Evolutionary conservation across 768 basidiomycete species (phyloP), one percentile per base, ranked within the genome.

Genomic region (Psilocybe cyanescens): DNA sequence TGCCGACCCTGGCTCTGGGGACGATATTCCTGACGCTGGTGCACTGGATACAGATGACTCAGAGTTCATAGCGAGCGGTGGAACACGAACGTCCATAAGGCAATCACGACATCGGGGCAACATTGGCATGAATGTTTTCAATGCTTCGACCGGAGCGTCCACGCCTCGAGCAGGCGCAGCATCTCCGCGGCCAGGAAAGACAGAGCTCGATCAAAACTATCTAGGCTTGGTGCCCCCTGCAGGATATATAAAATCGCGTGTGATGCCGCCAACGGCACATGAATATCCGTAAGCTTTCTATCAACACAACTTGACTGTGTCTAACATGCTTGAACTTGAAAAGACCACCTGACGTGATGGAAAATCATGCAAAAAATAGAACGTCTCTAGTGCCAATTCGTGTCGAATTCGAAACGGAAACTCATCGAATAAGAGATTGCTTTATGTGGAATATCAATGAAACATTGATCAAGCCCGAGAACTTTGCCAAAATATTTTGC

Each of bases 391-490:
- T 99, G 11, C 97, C 97, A 3, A 94, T 99, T 60, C 92, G 94
- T 49, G 92, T 99, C 55, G 96, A 99, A 67, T 88, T 99, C 68
- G 96, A 98, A 71, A 94, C 91, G 9, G 93, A 94, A 9, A 91
- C 91, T 0, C 92, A 93, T 70, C 82, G 96, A 68, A 86, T 99
- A 72, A 89, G 96, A 45, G 97, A 99, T 70, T 91, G 90, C 69
- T 99, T 99, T 73, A 85, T 94, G 9, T 99, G 97, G 97, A 97
- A 99, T 69, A 75, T 95, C 49, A 87, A 94, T 71, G 97, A 99
- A 76, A 78, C 80, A n/a, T 76, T 93, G 63, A 88, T 97, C 67
- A 90, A 87, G 28, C 95, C 97, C 0, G 89, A 92, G 59, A 79
- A 79, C 1, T 99, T 99, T 65, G 95, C 97, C 3, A 81, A 77